Percentiles rank a stretch among this genome's conserved stretches.
These are phyloP conservation scores for Lolium perenne DNA, from an alignment of 176 grass and related monocot species.

Conservation along the genomic window DNA sequence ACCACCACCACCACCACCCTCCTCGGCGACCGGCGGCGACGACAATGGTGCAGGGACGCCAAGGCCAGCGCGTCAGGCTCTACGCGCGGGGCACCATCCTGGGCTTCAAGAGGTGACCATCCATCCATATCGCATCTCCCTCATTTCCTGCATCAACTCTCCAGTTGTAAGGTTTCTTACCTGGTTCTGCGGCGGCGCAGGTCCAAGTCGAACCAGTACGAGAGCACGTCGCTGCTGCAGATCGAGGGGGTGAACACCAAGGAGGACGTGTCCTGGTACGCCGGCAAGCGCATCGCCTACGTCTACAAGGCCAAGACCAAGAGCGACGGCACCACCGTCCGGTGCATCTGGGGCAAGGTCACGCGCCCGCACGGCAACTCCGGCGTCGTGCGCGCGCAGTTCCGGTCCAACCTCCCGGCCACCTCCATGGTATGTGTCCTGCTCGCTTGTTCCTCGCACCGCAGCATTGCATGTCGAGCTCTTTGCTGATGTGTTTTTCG, in stretches of 20 bases:
- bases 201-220: constrained; percentile 81
- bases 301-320: constrained; percentile 84
- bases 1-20: background rate
- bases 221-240: constrained; percentile 66
- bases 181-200: constrained; percentile 15
- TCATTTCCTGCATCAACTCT: background rate
- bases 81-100: constrained; percentile 74
- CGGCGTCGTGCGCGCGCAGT: constrained; percentile 71
- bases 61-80: constrained; percentile 61
- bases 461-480: background rate
- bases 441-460: no score
- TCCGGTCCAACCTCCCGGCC: constrained; percentile 61
- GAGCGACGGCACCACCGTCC: constrained; percentile 44
- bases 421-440: constrained; percentile 52
- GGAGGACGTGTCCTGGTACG: constrained; percentile 69
- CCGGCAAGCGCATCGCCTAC: constrained; percentile 73
- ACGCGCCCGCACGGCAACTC: constrained; percentile 69
- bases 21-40: constrained; percentile 14
- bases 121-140: no score
- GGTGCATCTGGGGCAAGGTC: constrained; percentile 78
- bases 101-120: constrained; percentile 60
- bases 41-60: constrained; percentile 60
- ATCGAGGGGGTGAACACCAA: constrained; percentile 71
- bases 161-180: background rate
- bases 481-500: background rate